A percentile compares a stretch with the other conserved stretches of the same genome.
Evolutionary conservation across 345 rosid genomes (phyloP).

Genomic region (Dipteronia sinensis): DNA sequence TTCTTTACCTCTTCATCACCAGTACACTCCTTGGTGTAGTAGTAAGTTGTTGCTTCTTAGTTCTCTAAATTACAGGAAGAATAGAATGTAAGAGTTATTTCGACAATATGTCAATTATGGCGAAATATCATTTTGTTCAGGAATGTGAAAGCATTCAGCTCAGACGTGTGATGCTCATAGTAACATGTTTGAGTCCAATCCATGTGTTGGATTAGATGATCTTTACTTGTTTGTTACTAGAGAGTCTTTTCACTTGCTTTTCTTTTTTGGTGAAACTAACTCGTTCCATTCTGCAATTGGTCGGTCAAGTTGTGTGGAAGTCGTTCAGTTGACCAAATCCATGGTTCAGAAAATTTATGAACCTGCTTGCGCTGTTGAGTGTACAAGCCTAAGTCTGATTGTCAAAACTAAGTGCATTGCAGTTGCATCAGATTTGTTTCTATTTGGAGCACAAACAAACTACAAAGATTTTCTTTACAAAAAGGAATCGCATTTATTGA

Average conservation of each 20-base stretch:
- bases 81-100: not conserved
- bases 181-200: not conserved
- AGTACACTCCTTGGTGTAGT: conserved; percentile 60
- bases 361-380: no score
- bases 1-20: conserved; percentile 67
- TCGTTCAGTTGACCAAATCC: no score
- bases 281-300: not conserved
- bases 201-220: not conserved
- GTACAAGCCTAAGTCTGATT: no score
- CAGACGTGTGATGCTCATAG: not conserved
- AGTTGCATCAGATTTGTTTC: no score
- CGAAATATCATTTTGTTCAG: not conserved
- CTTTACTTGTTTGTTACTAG: not conserved
- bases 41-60: conserved; percentile 41
- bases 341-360: no score
- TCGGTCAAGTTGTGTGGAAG: not conserved
- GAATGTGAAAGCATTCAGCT: no score
- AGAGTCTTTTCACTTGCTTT: not conserved
- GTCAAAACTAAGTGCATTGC: no score
- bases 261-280: not conserved
- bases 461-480: no score
- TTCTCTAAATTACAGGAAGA: not conserved
- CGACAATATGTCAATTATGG: not conserved
- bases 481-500: no score
- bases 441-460: no score